Evolutionary conservation across 2,329 filamentous ascomycete species (phyloP).

Genomic region (Calycina herbarum): DNA sequence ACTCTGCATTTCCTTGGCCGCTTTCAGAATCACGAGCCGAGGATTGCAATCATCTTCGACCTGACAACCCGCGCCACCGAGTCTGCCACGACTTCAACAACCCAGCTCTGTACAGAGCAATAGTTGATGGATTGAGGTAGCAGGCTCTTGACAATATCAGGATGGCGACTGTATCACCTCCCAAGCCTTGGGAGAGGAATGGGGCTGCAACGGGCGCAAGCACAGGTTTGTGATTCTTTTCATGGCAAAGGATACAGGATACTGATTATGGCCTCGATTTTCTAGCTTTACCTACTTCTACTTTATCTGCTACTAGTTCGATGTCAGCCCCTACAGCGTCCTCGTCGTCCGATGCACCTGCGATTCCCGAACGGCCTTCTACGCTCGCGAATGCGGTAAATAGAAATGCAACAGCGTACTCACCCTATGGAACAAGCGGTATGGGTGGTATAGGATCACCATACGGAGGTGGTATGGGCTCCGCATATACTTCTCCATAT

Average conservation of each 20-base stretch:
- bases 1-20: constrained; percentile 1
- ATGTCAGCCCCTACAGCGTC: constrained; percentile 44
- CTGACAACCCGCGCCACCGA: constrained; percentile 6
- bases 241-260: not conserved
- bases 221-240: constrained; percentile 32
- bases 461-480: constrained; percentile 38
- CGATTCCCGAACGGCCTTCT: constrained; percentile 77
- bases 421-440: constrained; percentile 53
- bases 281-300: constrained; percentile 41
- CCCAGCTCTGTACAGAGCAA: constrained; percentile 19
- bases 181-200: constrained; percentile 95
- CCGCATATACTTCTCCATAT: constrained; percentile 53
- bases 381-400: constrained; percentile 79
- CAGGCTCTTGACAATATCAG: constrained; percentile 6
- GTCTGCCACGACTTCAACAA: constrained; percentile 18
- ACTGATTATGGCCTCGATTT: not conserved
- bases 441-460: constrained; percentile 37
- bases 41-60: not conserved
- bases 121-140: constrained; percentile 13
- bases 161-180: constrained; percentile 71
- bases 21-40: not conserved
- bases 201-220: constrained; percentile 29
- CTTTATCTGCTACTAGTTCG: constrained; percentile 42
- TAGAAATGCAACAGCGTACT: constrained; percentile 84
- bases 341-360: constrained; percentile 53